Evolutionary conservation across 2,329 filamentous ascomycete species (phyloP), one percentile per base, ranked within the genome.

Genomic region (Colletotrichum tropicicola): DNA sequence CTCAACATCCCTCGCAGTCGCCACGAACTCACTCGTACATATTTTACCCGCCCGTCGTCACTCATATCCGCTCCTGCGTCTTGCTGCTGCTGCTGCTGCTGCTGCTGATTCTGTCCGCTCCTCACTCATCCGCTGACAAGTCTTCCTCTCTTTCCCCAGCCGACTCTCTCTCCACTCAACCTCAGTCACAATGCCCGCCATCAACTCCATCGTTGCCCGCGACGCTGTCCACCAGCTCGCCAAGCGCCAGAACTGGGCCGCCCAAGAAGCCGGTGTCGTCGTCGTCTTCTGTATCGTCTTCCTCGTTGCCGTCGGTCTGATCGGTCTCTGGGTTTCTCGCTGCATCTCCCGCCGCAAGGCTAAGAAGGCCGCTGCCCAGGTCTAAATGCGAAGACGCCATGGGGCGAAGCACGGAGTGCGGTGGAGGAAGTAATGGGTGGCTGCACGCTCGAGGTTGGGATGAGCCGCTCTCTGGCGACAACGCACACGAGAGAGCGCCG

Each of bases 261-360:
- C 73, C 28, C 67, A 70, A 59, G 75, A 82, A 56, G 72, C 73
- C 54, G 80, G 80, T 71, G 77, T 80, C 68, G 73, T 82, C 65
- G 74, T 80, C 55, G 80, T 82, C 69, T 80, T 82, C 70, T 77
- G 74, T 72, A 82, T 82, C 57, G 74, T 82, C 68, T 77, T 75
- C 63, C 55, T 80, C 77, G 79, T 82, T 53, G 77, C 68, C 52
- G 55, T 74, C 59, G 74, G 67, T 56, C 52, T 82, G 17, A 52
- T 75, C 45, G 61, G 55, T 37, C 68, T 80, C 44, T 73, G 69
- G 61, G 35, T 79, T 65, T 67, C 71, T 73, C 79, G 75, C 73
- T 68, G 54, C 64, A 57, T 75, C 54, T 53, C 70, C 52, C 72
- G 70, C 59, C 75, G 76, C 72, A 77, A 73, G 72, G 75, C 63